Evolutionary conservation across 352 stramenopile species (phyloP).

Genomic region (Globisporangium cylindrosporum): DNA sequence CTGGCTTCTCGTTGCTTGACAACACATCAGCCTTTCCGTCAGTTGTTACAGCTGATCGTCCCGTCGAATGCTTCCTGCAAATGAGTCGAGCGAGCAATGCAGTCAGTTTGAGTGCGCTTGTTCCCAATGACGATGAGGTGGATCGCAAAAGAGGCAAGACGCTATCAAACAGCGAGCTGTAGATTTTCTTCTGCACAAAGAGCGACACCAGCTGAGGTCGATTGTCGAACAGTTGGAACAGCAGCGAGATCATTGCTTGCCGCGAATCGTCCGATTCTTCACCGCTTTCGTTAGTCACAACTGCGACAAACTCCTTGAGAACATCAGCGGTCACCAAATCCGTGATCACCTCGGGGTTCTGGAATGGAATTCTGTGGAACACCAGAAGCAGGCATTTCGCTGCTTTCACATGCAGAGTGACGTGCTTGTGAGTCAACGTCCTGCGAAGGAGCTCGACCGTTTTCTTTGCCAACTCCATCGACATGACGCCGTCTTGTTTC

Average conservation of each 20-base stretch:
- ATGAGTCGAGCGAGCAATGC: conserved; percentile 54
- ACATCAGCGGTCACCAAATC: conserved; percentile 49
- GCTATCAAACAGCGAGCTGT: conserved; percentile 50
- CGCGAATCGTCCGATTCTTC: conserved; percentile 72
- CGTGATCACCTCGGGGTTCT: conserved; percentile 28
- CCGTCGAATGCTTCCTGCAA: conserved; percentile 36
- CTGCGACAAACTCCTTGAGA: conserved; percentile 49
- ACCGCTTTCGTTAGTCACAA: conserved; percentile 40
- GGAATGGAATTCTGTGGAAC: conserved; percentile 42
- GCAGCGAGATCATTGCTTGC: conserved; percentile 53
- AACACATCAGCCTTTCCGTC: background rate
- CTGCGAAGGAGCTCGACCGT: conserved; percentile 44
- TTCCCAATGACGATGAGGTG: conserved; percentile 34
- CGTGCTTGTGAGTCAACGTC: conserved; percentile 55
- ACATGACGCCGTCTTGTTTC: conserved; percentile 27
- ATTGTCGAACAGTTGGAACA: conserved; percentile 71
- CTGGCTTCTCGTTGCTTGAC: background rate
- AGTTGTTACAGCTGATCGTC: background rate
- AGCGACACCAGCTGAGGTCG: conserved; percentile 44
- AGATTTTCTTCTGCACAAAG: conserved; percentile 60
- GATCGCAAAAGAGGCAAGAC: conserved; percentile 44
- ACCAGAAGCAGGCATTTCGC: conserved; percentile 68
- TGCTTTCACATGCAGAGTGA: conserved; percentile 56
- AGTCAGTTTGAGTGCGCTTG: conserved; percentile 50
- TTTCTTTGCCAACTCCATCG: conserved; percentile 37